phyloP scores from a whole-genome alignment of 306 rosid species.

The Prunus davidiana region DNA sequence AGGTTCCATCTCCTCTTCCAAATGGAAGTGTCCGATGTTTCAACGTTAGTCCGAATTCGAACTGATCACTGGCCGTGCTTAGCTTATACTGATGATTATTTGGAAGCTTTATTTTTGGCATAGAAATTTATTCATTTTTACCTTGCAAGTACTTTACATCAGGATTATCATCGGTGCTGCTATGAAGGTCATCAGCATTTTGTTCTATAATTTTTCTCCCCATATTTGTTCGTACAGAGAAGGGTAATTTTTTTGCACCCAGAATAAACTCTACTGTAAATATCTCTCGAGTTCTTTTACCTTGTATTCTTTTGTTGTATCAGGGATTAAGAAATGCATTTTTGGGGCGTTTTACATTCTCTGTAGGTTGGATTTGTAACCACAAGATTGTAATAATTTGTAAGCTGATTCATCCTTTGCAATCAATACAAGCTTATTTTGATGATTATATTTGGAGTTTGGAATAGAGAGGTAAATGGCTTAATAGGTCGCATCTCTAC shows the following conservation, averaged over 20 bases:
- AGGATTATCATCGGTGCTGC: neutral
- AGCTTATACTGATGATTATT: conserved; percentile 92
- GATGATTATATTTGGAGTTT: neutral
- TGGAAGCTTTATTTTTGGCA: conserved; percentile 79
- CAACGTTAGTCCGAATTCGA: conserved; percentile 84
- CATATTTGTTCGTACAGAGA: conserved; percentile 15
- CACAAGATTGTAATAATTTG: neutral
- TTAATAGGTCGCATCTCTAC: too few relatives aligned
- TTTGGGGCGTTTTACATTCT: conserved; percentile 2
- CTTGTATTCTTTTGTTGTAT: conserved; percentile 14
- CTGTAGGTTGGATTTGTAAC: neutral
- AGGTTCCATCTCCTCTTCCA: conserved; percentile 94
- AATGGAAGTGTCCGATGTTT: conserved; percentile 85
- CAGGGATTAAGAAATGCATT: neutral
- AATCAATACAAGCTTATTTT: neutral
- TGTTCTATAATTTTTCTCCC: conserved; percentile 9
- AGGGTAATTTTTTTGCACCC: conserved; percentile 28
- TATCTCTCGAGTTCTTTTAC: conserved; percentile 5
- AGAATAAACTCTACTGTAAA: conserved; percentile 16
- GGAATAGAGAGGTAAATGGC: neutral
- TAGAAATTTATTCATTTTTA: conserved; percentile 22
- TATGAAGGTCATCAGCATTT: conserved; percentile 12
- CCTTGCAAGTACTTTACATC: neutral
- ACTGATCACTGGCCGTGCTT: conserved; percentile 99
- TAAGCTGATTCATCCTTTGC: conserved; percentile 1